These are phyloP conservation scores for Xerocomus nothofagi DNA, from an alignment of 1,284 basidiomycete genomes.

Conservation along the genomic window DNA sequence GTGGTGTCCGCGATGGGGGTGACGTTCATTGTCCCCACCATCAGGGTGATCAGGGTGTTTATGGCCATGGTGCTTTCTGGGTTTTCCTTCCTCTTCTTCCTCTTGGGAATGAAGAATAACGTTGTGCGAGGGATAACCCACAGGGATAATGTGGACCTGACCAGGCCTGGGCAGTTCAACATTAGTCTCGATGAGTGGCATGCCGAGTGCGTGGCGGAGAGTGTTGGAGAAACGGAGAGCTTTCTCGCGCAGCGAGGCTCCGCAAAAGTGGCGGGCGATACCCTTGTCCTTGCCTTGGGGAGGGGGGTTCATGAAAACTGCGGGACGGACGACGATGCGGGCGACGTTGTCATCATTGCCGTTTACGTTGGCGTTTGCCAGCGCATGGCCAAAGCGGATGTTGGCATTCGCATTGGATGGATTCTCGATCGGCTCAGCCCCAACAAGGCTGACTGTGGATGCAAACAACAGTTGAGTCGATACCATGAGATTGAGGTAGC, in stretches of 20 bases:
- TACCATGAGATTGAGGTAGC: not conserved
- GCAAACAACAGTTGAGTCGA: not conserved
- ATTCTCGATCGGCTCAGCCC: slow-evolving; percentile 28
- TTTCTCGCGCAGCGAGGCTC: slow-evolving; percentile 36
- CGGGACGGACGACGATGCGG: slow-evolving; percentile 23
- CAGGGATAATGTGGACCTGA: slow-evolving; percentile 23
- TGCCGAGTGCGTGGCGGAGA: slow-evolving; percentile 33
- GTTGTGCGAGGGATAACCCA: slow-evolving; percentile 8
- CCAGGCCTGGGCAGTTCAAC: slow-evolving; percentile 2
- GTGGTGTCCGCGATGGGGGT: slow-evolving; percentile 13
- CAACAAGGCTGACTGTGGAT: slow-evolving; percentile 23
- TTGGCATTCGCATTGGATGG: slow-evolving; percentile 32
- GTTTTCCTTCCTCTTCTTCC: slow-evolving; percentile 14
- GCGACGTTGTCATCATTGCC: slow-evolving; percentile 35
- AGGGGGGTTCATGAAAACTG: slow-evolving; percentile 2
- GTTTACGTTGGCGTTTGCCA: slow-evolving; percentile 35
- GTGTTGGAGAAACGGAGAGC: slow-evolving; percentile 34
- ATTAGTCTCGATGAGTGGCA: slow-evolving; percentile 29
- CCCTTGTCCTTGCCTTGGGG: slow-evolving; percentile 11
- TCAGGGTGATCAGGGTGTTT: slow-evolving; percentile 11
- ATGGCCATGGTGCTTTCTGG: slow-evolving; percentile 14
- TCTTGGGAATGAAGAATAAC: slow-evolving; percentile 5
- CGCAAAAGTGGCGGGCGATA: slow-evolving; percentile 27
- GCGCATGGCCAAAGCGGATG: slow-evolving; percentile 32
- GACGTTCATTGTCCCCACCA: slow-evolving; percentile 26